phyloP scores from a whole-genome alignment of 495 filamentous ascomycete genomes.

The Trichoderma erinaceum region DNA sequence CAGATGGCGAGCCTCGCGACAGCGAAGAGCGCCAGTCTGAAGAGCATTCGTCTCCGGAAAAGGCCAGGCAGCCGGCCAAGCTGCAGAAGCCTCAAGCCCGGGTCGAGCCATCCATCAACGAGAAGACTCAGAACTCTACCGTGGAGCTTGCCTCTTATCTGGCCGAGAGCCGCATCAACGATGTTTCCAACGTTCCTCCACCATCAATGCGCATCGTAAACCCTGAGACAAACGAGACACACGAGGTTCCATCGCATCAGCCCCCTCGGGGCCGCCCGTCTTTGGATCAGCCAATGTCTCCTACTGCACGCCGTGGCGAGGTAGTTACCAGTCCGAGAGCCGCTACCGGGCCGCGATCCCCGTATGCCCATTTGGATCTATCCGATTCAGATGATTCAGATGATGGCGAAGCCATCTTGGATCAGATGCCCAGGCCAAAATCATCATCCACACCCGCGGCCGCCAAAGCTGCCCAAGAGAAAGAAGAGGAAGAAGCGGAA shows the following conservation, averaged over 20 bases:
- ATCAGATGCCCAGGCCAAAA: conserved; percentile 23
- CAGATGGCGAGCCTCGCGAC: conserved; percentile 36
- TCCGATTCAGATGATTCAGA: conserved; percentile 45
- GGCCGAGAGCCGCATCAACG: conserved; percentile 37
- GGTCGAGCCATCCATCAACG: conserved; percentile 46
- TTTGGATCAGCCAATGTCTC: conserved; percentile 20
- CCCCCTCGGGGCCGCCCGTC: conserved; percentile 23
- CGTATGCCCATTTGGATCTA: conserved; percentile 42
- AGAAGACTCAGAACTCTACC: conserved; percentile 31
- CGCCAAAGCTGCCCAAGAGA: not conserved
- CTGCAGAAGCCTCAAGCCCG: conserved; percentile 64
- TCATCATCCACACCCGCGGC: not conserved
- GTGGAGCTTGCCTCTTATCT: conserved; percentile 28
- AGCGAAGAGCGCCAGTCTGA: conserved; percentile 38
- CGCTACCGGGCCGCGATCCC: conserved; percentile 33
- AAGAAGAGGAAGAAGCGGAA: conserved; percentile 15
- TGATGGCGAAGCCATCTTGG: conserved; percentile 33
- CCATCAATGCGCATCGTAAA: conserved; percentile 58
- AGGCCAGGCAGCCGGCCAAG: conserved; percentile 46
- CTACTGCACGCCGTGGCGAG: conserved; percentile 20
- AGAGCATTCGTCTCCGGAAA: conserved; percentile 35
- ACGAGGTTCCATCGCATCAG: conserved; percentile 32
- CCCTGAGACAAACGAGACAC: conserved; percentile 41
- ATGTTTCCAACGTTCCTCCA: conserved; percentile 39
- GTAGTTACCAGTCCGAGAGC: not conserved